These are phyloP conservation scores for Casuarina glauca DNA, from an alignment of 306 rosid species.

Conservation along the genomic window DNA sequence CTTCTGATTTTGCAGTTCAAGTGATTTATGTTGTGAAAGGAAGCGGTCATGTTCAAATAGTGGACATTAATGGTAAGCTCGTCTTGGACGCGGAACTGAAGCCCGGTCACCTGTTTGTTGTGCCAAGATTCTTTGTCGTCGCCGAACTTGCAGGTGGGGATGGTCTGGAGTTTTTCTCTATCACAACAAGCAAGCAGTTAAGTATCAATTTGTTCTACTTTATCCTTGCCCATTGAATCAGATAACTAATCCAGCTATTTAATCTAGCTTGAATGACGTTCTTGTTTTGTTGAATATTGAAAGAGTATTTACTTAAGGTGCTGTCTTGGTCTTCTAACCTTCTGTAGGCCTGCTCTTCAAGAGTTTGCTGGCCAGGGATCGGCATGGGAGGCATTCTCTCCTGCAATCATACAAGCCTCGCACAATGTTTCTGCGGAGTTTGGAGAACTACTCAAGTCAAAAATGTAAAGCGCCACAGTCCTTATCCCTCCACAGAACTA, in stretches of 20 bases:
- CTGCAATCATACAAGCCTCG: slow-evolving; percentile 39
- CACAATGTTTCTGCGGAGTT: slow-evolving; percentile 46
- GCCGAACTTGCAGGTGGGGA: slow-evolving; percentile 50
- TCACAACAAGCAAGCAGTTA: slow-evolving; percentile 40
- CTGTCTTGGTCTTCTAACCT: background rate
- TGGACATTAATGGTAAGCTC: slow-evolving; percentile 36
- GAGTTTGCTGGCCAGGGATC: slow-evolving; percentile 50
- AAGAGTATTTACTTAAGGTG: background rate
- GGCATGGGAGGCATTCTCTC: slow-evolving; percentile 43
- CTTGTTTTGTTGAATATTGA: too few relatives aligned
- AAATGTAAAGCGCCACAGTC: slow-evolving; percentile 17
- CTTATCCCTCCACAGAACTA: slow-evolving; percentile 15
- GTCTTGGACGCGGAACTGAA: slow-evolving; percentile 44
- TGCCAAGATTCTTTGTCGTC: slow-evolving; percentile 49
- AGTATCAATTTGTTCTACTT: slow-evolving; percentile 1
- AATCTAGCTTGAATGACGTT: background rate
- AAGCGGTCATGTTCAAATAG: slow-evolving; percentile 50
- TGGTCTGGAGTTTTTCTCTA: slow-evolving; percentile 51
- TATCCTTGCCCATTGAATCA: too few relatives aligned
- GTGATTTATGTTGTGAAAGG: slow-evolving; percentile 55
- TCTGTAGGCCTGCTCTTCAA: slow-evolving; percentile 48
- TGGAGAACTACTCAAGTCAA: slow-evolving; percentile 40
- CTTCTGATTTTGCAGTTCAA: slow-evolving; percentile 32
- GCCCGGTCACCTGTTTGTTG: slow-evolving; percentile 53
- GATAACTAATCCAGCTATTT: too few relatives aligned